phyloP scores from a whole-genome alignment of 2,329 filamentous ascomycete species.

The Botrytis fragariae region DNA sequence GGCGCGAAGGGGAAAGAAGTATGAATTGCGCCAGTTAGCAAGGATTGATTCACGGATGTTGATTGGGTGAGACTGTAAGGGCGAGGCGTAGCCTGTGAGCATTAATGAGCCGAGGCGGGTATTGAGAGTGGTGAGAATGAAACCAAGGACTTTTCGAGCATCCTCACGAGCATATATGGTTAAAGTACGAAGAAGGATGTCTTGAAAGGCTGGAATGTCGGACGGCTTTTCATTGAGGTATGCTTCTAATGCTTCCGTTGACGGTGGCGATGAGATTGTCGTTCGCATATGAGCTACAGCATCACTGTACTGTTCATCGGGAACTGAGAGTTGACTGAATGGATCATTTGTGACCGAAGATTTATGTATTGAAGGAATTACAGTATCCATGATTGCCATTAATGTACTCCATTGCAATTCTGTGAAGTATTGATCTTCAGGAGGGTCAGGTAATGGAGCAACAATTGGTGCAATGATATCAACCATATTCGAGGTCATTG shows the following conservation, averaged over 20 bases:
- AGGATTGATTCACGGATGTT: slow-evolving; percentile 61
- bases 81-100: slow-evolving; percentile 64
- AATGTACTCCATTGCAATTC: slow-evolving; percentile 54
- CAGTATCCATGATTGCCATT: slow-evolving; percentile 54
- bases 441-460: slow-evolving; percentile 33
- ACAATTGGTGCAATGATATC: slow-evolving; percentile 26
- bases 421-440: slow-evolving; percentile 43
- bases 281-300: slow-evolving; percentile 43
- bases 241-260: slow-evolving; percentile 46
- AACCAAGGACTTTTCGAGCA: slow-evolving; percentile 31
- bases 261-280: slow-evolving; percentile 42
- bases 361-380: slow-evolving; percentile 57
- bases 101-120: slow-evolving; percentile 61
- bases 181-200: slow-evolving; percentile 47
- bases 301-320: slow-evolving; percentile 50
- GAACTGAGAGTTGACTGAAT: slow-evolving; percentile 44
- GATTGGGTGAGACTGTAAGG: slow-evolving; percentile 60
- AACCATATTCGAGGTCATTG: slow-evolving; percentile 12
- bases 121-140: slow-evolving; percentile 44
- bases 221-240: slow-evolving; percentile 54
- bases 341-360: slow-evolving; percentile 28
- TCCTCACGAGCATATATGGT: slow-evolving; percentile 34
- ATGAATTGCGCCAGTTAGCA: slow-evolving; percentile 58
- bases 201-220: slow-evolving; percentile 52
- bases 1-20: slow-evolving; percentile 52